These are phyloP conservation scores for Alternaria ventricosa DNA, from an alignment of 2,329 filamentous ascomycete species.

Conservation along the genomic window DNA sequence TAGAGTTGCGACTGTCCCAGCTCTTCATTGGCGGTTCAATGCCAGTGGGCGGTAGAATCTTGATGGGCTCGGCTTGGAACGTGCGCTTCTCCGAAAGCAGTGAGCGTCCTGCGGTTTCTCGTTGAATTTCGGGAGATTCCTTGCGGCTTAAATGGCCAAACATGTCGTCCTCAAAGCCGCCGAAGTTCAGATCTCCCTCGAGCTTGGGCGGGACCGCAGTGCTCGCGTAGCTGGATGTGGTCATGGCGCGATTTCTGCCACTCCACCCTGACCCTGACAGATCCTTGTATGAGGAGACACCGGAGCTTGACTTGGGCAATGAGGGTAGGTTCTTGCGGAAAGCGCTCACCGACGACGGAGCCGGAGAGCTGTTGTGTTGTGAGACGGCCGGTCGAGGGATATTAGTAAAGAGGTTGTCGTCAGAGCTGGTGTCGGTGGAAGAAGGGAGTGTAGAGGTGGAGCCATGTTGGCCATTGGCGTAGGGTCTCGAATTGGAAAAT, in stretches of 20 bases:
- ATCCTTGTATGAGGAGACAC: slow-evolving; percentile 27
- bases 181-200: slow-evolving; percentile 48
- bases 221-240: slow-evolving; percentile 57
- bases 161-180: slow-evolving; percentile 58
- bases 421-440: slow-evolving; percentile 47
- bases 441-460: slow-evolving; percentile 50
- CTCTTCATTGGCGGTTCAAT: slow-evolving; percentile 59
- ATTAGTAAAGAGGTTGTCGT: slow-evolving; percentile 47
- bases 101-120: slow-evolving; percentile 38
- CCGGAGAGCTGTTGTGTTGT: slow-evolving; percentile 40
- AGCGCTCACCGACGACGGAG: slow-evolving; percentile 26
- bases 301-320: slow-evolving; percentile 32
- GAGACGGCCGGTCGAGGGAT: slow-evolving; percentile 38
- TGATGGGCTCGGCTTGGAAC: slow-evolving; percentile 52
- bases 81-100: slow-evolving; percentile 44
- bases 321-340: slow-evolving; percentile 39
- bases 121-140: slow-evolving; percentile 35
- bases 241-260: slow-evolving; percentile 51
- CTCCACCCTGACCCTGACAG: slow-evolving; percentile 18
- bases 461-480: slow-evolving; percentile 45
- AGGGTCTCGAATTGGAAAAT: slow-evolving; percentile 42
- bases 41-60: slow-evolving; percentile 52
- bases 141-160: slow-evolving; percentile 50
- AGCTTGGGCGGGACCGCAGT: slow-evolving; percentile 60
- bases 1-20: slow-evolving; percentile 60